Evolutionary conservation across 768 basidiomycete genomes (phyloP).

Genomic region (Naganishia antarctica): DNA sequence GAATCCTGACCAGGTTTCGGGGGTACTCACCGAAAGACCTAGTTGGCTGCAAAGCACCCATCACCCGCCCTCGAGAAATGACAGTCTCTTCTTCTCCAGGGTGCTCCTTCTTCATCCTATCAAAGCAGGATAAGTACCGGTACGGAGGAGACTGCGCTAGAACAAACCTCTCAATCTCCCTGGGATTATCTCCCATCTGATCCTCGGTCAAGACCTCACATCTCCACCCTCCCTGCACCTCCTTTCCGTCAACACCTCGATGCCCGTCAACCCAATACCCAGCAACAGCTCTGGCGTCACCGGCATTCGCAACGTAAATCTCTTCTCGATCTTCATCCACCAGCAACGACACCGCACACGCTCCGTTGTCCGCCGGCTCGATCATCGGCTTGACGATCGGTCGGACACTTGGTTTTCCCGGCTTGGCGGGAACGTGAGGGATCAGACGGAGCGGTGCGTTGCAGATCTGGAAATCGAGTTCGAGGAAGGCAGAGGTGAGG

Average conservation of each 20-base stretch:
- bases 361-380: constrained; percentile 79
- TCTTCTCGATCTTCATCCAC: constrained; percentile 77
- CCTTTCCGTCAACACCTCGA: constrained; percentile 52
- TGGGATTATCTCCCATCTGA: constrained; percentile 86
- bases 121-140: background rate
- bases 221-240: constrained; percentile 65
- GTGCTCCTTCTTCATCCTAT: constrained; percentile 43
- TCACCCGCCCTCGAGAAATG: constrained; percentile 43
- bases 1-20: too few relatives aligned
- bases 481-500: constrained; percentile 70
- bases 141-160: background rate
- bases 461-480: constrained; percentile 78
- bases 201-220: constrained; percentile 93
- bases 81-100: constrained; percentile 42
- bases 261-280: constrained; percentile 73
- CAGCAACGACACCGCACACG: constrained; percentile 82
- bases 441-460: constrained; percentile 71
- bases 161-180: constrained; percentile 71
- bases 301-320: constrained; percentile 84
- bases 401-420: constrained; percentile 12
- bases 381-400: constrained; percentile 60
- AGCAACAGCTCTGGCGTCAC: constrained; percentile 92
- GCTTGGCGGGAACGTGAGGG: constrained; percentile 21
- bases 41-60: constrained; percentile 46
- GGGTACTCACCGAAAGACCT: constrained; percentile 42